These are phyloP conservation scores for Rubia yunnanensis DNA, from an alignment of 257 asterid genomes.

Conservation along the genomic window DNA sequence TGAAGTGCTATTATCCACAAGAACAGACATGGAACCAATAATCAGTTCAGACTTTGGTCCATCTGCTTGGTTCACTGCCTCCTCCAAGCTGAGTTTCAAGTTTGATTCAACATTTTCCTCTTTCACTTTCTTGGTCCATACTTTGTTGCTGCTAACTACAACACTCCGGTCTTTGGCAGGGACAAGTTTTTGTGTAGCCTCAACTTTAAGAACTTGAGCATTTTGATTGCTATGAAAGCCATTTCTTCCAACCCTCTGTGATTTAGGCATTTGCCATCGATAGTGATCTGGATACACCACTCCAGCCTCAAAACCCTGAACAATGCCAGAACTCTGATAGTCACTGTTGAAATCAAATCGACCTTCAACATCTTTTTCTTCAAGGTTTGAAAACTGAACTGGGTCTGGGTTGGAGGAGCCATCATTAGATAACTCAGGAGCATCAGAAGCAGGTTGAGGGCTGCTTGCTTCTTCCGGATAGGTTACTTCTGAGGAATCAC, in stretches of 20 bases:
- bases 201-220: conserved; percentile 39
- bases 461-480: conserved; percentile 35
- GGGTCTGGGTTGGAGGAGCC: conserved; percentile 25
- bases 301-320: conserved; percentile 34
- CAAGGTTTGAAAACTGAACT: conserved; percentile 31
- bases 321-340: conserved; percentile 21
- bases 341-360: conserved; percentile 28
- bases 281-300: conserved; percentile 26
- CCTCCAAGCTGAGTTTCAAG: conserved; percentile 25
- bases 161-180: conserved; percentile 35
- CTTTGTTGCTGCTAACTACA: conserved; percentile 35
- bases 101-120: conserved; percentile 31
- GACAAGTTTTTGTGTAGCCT: conserved; percentile 40
- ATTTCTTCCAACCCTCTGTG: conserved; percentile 42
- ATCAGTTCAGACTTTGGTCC: conserved; percentile 47
- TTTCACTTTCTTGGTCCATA: conserved; percentile 70
- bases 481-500: conserved; percentile 29
- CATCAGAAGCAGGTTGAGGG: conserved; percentile 36
- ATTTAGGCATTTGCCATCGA: conserved; percentile 52
- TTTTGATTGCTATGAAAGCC: conserved; percentile 36
- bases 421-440: conserved; percentile 25
- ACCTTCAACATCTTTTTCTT: conserved; percentile 32
- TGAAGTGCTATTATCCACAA: conserved; percentile 27
- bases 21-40: conserved; percentile 73
- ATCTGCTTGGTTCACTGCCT: conserved; percentile 26